A percentile compares a stretch with the other conserved stretches of the same genome.
Evolutionary conservation across 2,329 filamentous ascomycete species (phyloP).

Genomic region (Pestalotiopsis sp.): DNA sequence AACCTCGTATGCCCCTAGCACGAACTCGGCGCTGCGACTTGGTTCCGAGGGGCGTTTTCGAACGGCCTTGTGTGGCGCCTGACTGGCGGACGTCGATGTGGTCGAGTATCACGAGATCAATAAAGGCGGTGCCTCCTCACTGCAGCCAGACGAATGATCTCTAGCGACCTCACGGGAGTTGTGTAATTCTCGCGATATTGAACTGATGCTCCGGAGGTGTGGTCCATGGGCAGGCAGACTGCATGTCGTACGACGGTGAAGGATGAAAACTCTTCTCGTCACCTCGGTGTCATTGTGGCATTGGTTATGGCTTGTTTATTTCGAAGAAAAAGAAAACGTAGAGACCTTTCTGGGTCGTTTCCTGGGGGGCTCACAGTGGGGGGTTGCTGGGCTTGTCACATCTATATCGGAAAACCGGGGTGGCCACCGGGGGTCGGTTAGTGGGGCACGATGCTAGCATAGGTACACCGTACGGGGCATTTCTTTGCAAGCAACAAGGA

Average conservation of each 20-base stretch:
- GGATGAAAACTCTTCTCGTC: too few relatives aligned
- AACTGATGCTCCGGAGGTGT: neutral
- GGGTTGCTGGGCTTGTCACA: neutral
- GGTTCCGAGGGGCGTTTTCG: slow-evolving; percentile 1
- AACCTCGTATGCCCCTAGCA: slow-evolving; percentile 8
- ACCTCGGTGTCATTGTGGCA: neutral
- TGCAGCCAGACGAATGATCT: neutral
- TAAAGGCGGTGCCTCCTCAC: neutral
- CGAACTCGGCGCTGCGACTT: neutral
- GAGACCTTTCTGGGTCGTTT: neutral
- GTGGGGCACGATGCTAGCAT: neutral
- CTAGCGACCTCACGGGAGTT: neutral
- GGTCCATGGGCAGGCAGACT: neutral
- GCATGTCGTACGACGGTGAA: neutral
- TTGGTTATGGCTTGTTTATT: neutral
- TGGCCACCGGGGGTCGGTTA: neutral
- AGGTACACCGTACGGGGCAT: neutral
- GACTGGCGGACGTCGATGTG: neutral
- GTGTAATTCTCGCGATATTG: neutral
- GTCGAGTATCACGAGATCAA: slow-evolving; percentile 1
- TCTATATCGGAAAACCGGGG: slow-evolving; percentile 8
- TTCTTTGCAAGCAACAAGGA: neutral
- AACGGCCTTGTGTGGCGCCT: neutral
- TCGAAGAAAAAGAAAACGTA: neutral
- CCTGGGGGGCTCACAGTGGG: neutral